Percentiles rank a stretch among this genome's conserved stretches.
phyloP scores from a whole-genome alignment of 805 yeast species.

The Metschnikowia shivogae region DNA sequence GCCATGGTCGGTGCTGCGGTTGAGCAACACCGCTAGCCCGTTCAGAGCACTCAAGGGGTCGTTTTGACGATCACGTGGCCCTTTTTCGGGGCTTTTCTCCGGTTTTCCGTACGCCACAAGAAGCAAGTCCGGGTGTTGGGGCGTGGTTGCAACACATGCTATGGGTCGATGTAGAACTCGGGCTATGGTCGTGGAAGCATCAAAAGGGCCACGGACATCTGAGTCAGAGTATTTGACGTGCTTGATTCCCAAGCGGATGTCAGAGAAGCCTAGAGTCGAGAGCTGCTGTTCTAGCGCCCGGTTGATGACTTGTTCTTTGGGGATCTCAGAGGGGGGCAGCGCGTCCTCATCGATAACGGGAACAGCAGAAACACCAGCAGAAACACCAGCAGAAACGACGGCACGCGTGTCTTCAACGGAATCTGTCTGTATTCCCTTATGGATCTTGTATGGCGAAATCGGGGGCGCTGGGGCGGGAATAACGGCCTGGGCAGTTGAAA shows the following conservation, averaged over 20 bases:
- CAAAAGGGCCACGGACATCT: slow-evolving; percentile 12
- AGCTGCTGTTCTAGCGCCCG: slow-evolving; percentile 3
- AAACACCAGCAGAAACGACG: too few species aligned
- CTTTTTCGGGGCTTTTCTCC: background rate
- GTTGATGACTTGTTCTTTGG: background rate
- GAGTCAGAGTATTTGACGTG: background rate
- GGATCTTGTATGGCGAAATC: slow-evolving; percentile 10
- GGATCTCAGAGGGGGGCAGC: background rate
- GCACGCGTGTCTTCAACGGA: background rate
- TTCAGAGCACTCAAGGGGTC: slow-evolving; percentile 10
- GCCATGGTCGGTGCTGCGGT: slow-evolving; percentile 14
- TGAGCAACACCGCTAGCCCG: slow-evolving; percentile 35
- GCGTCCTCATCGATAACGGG: too few species aligned
- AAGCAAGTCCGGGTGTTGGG: slow-evolving; percentile 12
- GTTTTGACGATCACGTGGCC: background rate
- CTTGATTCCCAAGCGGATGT: slow-evolving; percentile 15
- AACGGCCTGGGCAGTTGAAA: background rate
- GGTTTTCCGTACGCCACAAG: slow-evolving; percentile 14
- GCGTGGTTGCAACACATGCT: slow-evolving; percentile 8
- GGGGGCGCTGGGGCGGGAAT: background rate
- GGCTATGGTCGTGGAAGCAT: slow-evolving; percentile 3
- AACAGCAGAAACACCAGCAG: too few species aligned
- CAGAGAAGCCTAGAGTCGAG: slow-evolving; percentile 7
- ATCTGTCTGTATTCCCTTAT: slow-evolving; percentile 23
- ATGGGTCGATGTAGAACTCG: slow-evolving; percentile 12